A percentile compares a stretch with the other conserved stretches of the same genome.
phyloP scores from a whole-genome alignment of 441 rosid species.

The Monsonia emarginata region DNA sequence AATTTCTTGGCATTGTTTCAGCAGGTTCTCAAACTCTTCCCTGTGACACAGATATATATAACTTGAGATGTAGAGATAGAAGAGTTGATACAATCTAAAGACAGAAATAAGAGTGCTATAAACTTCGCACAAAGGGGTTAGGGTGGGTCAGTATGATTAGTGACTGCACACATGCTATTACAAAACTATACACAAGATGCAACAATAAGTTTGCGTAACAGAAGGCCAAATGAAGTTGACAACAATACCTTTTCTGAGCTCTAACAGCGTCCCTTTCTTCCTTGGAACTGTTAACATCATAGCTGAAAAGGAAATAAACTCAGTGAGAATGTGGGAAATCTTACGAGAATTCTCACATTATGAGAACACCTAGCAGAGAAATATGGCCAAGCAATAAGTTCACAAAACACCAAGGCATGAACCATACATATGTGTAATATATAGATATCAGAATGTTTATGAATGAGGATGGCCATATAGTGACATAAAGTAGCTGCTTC shows the following conservation, averaged over 20 bases:
- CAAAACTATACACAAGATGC: not conserved
- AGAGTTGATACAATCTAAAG: constrained; percentile 13
- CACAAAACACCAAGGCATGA: too few species aligned
- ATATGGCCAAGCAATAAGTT: too few species aligned
- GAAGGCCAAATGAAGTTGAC: not conserved
- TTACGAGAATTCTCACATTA: too few species aligned
- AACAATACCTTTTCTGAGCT: constrained; percentile 50
- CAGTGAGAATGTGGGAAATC: not conserved
- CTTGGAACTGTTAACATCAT: constrained; percentile 59
- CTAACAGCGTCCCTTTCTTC: constrained; percentile 53
- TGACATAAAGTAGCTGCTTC: too few species aligned
- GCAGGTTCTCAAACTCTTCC: constrained; percentile 68
- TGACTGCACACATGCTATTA: not conserved
- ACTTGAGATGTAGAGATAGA: not conserved
- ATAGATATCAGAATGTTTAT: too few species aligned
- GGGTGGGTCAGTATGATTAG: too few species aligned
- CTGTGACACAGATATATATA: constrained; percentile 25
- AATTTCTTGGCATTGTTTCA: constrained; percentile 44
- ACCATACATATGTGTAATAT: too few species aligned
- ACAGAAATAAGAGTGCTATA: not conserved
- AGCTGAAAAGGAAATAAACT: constrained; percentile 30
- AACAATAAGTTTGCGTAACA: not conserved
- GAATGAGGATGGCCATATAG: too few species aligned
- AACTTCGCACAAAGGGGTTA: too few species aligned
- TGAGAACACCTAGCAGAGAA: too few species aligned